phyloP scores from a whole-genome alignment of 176 grass and related monocot genomes.

The Zizania latifolia region DNA sequence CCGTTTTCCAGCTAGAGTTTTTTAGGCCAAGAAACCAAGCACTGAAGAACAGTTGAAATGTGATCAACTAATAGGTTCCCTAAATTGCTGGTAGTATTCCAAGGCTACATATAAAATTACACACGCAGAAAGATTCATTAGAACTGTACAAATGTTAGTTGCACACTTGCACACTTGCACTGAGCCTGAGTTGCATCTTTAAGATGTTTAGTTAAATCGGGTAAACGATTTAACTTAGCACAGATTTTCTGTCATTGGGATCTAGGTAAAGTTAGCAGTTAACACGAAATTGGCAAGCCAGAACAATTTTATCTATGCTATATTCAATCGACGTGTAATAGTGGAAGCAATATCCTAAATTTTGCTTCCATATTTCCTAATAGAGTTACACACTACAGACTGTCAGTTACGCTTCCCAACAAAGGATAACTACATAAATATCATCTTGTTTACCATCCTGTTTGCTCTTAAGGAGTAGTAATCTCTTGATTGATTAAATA shows the following conservation, averaged over 20 bases:
- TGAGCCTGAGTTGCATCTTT: no score
- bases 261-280: neutral
- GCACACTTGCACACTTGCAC: no score
- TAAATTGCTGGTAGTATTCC: neutral
- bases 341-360: neutral
- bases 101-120: neutral
- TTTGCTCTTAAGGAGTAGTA: neutral
- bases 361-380: neutral
- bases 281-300: neutral
- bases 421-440: no score
- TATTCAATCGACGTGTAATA: neutral
- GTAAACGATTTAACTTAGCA: no score
- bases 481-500: neutral
- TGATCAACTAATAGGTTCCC: neutral
- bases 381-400: neutral
- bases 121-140: neutral
- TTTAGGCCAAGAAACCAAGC: neutral
- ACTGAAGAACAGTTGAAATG: neutral
- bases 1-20: neutral
- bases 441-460: no score
- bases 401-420: neutral
- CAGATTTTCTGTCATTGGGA: no score
- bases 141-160: neutral
- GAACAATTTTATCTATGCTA: neutral
- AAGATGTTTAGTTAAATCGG: no score